phyloP scores from a whole-genome alignment of 2,329 filamentous ascomycete species.

The Fusarium albosuccineum region DNA sequence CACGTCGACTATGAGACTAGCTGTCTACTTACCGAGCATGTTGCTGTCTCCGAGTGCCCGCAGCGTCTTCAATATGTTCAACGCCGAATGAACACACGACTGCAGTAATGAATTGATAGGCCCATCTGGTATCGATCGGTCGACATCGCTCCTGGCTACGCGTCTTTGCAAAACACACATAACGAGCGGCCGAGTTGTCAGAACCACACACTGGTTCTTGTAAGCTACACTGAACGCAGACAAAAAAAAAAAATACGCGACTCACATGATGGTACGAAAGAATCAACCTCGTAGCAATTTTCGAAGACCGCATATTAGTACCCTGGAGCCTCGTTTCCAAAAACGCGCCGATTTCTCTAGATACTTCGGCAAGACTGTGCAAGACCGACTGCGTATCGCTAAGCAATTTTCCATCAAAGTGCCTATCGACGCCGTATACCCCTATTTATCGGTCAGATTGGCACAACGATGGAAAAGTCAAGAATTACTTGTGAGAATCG shows the following conservation, averaged over 20 bases:
- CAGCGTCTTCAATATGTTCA: background rate
- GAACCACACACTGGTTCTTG: background rate
- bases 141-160: background rate
- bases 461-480: too few relatives aligned
- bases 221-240: background rate
- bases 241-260: background rate
- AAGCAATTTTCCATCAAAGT: slow-evolving; percentile 12
- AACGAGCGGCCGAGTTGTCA: background rate
- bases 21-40: background rate
- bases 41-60: background rate
- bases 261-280: slow-evolving; percentile 4
- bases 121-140: background rate
- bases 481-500: background rate
- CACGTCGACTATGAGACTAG: background rate
- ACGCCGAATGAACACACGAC: background rate
- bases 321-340: background rate
- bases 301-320: background rate
- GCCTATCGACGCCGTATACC: slow-evolving; percentile 13
- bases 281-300: background rate
- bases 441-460: background rate
- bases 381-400: slow-evolving; percentile 12
- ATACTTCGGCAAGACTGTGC: slow-evolving; percentile 1
- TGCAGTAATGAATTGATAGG: background rate
- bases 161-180: slow-evolving; percentile 5
- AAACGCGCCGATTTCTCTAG: background rate